Evolutionary conservation across 2,329 filamentous ascomycete genomes (phyloP).

Genomic region (Aspergillus japonicus): DNA sequence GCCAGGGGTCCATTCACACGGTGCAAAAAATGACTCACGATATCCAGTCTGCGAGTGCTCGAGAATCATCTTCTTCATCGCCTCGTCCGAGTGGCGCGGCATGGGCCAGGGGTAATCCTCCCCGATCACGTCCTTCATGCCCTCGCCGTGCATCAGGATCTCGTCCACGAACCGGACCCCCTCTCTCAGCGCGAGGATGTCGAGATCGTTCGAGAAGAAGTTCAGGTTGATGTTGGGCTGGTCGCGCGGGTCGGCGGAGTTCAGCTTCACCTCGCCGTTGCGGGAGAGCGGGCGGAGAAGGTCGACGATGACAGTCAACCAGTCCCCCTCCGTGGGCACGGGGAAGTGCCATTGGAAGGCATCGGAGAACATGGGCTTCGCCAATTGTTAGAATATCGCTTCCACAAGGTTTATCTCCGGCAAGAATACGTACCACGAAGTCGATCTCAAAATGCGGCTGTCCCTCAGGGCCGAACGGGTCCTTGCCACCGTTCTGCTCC

Average conservation of each 20-base stretch:
- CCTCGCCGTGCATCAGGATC: not conserved
- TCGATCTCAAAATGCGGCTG: conserved; percentile 6
- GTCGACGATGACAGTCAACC: conserved; percentile 2
- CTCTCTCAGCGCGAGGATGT: not conserved
- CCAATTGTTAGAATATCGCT: not conserved
- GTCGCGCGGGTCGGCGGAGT: not conserved
- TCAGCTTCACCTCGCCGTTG: conserved; percentile 5
- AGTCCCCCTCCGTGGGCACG: conserved; percentile 1
- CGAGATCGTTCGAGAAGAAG: conserved; percentile 2
- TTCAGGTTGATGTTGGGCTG: conserved; percentile 1
- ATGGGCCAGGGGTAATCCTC: conserved; percentile 1
- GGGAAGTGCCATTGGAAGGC: conserved; percentile 3
- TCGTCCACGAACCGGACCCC: not conserved
- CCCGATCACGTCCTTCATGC: not conserved
- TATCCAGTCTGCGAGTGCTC: conserved; percentile 2
- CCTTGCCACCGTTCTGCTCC: conserved; percentile 1
- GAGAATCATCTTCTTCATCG: conserved; percentile 1
- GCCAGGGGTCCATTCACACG: not conserved
- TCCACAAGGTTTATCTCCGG: too few species aligned
- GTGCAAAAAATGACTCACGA: not conserved
- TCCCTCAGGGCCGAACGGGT: not conserved
- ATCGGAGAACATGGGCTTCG: conserved; percentile 2
- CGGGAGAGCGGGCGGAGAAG: conserved; percentile 1
- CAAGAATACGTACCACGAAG: not conserved
- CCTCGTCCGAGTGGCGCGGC: conserved; percentile 2